Base-by-base conservation (phyloP, 768 basidiomycete genomes). In the Lactifluus piperatus region DNA sequence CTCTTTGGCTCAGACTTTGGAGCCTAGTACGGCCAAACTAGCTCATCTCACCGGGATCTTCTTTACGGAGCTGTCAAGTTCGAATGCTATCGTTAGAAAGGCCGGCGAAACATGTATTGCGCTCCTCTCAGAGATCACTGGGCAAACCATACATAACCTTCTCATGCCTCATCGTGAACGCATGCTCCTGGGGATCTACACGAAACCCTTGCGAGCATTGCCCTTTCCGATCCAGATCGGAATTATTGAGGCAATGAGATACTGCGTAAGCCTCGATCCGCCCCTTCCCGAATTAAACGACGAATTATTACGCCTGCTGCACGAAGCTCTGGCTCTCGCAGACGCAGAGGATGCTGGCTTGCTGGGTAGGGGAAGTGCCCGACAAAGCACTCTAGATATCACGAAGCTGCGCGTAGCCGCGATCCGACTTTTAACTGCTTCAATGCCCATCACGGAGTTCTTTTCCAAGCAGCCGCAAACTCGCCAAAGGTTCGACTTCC, bases 151-250 rank as follows among this genome's bases (percentile, higher is more conserved):
- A 26, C 77, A 82, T 44, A 91, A 94, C 45, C 76, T 98, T n/a
- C 76, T 99, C 49, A 74, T 81, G 70, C 88, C 82, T 16, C 87
- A 94, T 66, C 86, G 92, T 48, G 91, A 94, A 62, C 84, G 92
- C 30, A 85, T 98, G 74, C 77, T 98, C 39, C 81, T 83, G 18
- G 82, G 87, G 2, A 94, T 99, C 64, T 98, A 88, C 74, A 91
- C 89, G n/a, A 97, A 98, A 68, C 97, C 97, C 13, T 79, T 99
- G 20, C 80, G 97, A 53, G 97, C 97, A 0, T 79, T 99, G 26
- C 94, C 94, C 1, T 94, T 97, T 70, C 79, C 87, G 16, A 91
- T 92, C 67, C 97, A 98, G 71, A 97, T 98, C 57, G 97, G 94
- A 30, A 94, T 97, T 81, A 93, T 98, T 59, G 97, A 98, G 67